Base-by-base conservation (phyloP, 768 basidiomycete genomes). In the Panaeolus papilionaceus region DNA sequence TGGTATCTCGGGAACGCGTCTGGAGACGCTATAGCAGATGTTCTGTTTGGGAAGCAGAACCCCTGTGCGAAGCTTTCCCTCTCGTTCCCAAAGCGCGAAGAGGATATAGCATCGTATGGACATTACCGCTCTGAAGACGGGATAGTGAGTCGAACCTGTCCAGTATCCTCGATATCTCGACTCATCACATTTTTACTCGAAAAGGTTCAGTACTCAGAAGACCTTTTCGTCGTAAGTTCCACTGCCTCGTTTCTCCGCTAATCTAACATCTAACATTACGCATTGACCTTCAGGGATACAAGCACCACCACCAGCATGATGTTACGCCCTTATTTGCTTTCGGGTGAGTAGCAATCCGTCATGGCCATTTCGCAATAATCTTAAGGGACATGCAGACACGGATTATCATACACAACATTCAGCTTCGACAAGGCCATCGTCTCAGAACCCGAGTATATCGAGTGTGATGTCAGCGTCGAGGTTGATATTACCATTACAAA, bases 1-100 rank as follows among this genome's bases (percentile, higher is more conserved):
- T 95, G 92, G 92, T 95, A 95, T 73, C 86, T 93, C 45, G 94
- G 94, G 5, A 94, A 95, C 73, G 87, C 91, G 6, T 89, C 91
- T 0, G 94, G 92, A 0, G 88, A 89, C 54, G 92, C 92, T 28
- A 91, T 95, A 58, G 92, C 91, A 9, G 93, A 95, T 69, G 89
- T 95, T 4, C 76, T 95, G 2, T 88, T 93, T 64, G 94, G 94
- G 54, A 87, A 87, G 70, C 86, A 88, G 67, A 94, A 93, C 74
- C 93, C 94, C 0, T 87, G 89, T 26, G 93, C 89, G 0, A 89
- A 89, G 73, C 80, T 94, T 62, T 88, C 92, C 5, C 76, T 95
- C 73, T 92, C 94, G 1, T 95, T 94, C 86, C 93, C 94, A 10
- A 88, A 84, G 76, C 79, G 79, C 16, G 80, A 90, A 61, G 89